Evolutionary conservation across 2,329 filamentous ascomycete genomes (phyloP).

Genomic region (Calycina marina): DNA sequence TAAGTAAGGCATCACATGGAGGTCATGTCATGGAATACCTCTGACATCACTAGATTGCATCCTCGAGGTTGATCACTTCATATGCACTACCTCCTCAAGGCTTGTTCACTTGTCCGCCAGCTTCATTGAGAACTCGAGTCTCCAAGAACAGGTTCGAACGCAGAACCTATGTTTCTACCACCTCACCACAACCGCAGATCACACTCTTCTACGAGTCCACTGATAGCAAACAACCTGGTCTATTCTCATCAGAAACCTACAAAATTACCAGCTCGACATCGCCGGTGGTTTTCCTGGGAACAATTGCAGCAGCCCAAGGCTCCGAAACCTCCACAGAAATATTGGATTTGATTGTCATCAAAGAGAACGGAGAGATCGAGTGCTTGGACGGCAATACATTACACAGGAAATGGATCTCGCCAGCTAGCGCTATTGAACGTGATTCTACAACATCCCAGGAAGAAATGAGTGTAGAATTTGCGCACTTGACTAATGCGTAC

Average conservation of each 20-base stretch:
- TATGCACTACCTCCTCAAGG: constrained; percentile 53
- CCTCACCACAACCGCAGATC: constrained; percentile 32
- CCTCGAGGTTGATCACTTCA: constrained; percentile 47
- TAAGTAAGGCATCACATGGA: constrained; percentile 23
- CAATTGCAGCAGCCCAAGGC: constrained; percentile 9
- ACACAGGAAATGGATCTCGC: constrained; percentile 32
- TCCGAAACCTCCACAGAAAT: constrained; percentile 4
- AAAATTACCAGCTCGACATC: constrained; percentile 26
- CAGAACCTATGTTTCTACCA: constrained; percentile 46
- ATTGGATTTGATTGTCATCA: constrained; percentile 37
- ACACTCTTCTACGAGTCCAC: constrained; percentile 45
- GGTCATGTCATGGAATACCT: neutral
- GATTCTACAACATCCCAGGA: constrained; percentile 23
- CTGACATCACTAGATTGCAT: constrained; percentile 34
- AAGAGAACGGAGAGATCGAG: constrained; percentile 43
- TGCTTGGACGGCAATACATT: constrained; percentile 44
- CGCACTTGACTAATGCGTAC: constrained; percentile 20
- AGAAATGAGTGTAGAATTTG: constrained; percentile 20
- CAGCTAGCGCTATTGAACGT: constrained; percentile 21
- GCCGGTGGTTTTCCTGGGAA: constrained; percentile 30
- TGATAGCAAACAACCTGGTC: constrained; percentile 35
- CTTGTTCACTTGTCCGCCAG: constrained; percentile 45
- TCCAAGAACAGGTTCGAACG: constrained; percentile 34
- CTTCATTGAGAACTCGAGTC: constrained; percentile 35
- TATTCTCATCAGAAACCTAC: constrained; percentile 33